phyloP scores from a whole-genome alignment of 2,329 filamentous ascomycete genomes.

The Botryotinia convoluta region DNA sequence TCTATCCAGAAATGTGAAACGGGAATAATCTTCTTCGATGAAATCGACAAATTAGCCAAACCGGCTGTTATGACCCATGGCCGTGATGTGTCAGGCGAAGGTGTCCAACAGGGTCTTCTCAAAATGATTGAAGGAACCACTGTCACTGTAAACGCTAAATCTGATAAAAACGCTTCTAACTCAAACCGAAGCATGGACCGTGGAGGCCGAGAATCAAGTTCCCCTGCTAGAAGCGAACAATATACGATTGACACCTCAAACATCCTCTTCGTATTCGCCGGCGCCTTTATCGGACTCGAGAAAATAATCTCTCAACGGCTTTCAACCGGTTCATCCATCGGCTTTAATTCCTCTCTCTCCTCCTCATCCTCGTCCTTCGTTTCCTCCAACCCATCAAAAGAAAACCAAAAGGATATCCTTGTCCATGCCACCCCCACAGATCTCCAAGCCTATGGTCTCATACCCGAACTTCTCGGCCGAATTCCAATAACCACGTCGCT shows the following conservation, averaged over 20 bases:
- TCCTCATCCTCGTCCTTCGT: constrained; percentile 32
- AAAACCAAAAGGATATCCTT: constrained; percentile 21
- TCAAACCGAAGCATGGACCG: constrained; percentile 26
- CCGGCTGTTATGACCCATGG: constrained; percentile 74
- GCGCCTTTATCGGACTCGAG: constrained; percentile 89
- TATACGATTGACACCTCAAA: constrained; percentile 88
- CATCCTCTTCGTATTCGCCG: constrained; percentile 95
- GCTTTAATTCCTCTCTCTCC: constrained; percentile 84
- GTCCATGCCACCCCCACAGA: constrained; percentile 69
- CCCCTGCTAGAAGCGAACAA: constrained; percentile 42
- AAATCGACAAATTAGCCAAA: constrained; percentile 95
- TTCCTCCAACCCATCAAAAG: constrained; percentile 43
- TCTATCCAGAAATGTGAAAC: constrained; percentile 80
- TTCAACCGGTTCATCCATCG: constrained; percentile 76
- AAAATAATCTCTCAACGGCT: constrained; percentile 86
- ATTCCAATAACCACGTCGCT: constrained; percentile 88
- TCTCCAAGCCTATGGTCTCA: constrained; percentile 83
- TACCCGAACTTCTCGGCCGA: constrained; percentile 93
- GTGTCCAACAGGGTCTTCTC: constrained; percentile 90
- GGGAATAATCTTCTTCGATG: constrained; percentile 93
- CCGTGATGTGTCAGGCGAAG: constrained; percentile 92
- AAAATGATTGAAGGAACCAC: constrained; percentile 97
- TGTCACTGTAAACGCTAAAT: constrained; percentile 85
- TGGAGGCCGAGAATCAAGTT: constrained; percentile 23
- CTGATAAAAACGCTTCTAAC: constrained; percentile 46